Conservation (phyloP, 2,329 filamentous ascomycete species). For the Emmonsiellopsis sp. region DNA sequence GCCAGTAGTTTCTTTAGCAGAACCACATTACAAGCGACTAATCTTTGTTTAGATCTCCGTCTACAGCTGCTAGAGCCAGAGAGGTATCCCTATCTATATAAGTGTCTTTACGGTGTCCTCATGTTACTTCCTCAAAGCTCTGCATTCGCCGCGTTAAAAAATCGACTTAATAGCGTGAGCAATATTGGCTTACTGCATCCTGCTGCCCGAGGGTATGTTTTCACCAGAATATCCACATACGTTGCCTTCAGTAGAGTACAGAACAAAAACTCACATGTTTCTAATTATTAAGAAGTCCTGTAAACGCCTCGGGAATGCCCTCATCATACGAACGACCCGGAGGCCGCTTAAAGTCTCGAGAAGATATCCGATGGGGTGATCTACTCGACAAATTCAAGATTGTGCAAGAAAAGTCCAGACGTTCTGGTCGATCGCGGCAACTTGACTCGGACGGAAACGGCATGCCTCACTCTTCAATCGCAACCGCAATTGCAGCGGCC, state of each 20-base stretch:
- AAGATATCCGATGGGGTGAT: conserved; percentile 89
- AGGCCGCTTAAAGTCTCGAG: conserved; percentile 62
- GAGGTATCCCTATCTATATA: conserved; percentile 89
- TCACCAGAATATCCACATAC: not conserved
- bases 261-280: not conserved
- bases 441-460: conserved; percentile 43
- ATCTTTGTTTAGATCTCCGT: conserved; percentile 60
- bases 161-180: conserved; percentile 91
- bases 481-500: conserved; percentile 22
- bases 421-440: conserved; percentile 49
- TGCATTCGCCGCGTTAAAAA: conserved; percentile 92
- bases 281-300: not conserved
- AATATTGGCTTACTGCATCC: conserved; percentile 92
- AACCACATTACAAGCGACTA: conserved; percentile 10
- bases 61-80: conserved; percentile 93
- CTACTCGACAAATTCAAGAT: conserved; percentile 88
- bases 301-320: not conserved
- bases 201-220: conserved; percentile 63
- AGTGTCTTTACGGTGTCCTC: conserved; percentile 90
- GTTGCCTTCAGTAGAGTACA: not conserved
- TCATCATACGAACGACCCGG: conserved; percentile 56
- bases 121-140: conserved; percentile 99
- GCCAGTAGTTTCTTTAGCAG: not conserved
- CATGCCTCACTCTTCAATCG: conserved; percentile 26
- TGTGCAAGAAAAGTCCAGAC: conserved; percentile 77